Percentiles rank a stretch among this genome's conserved stretches.
Conservation (phyloP, 768 basidiomycete species). For the Tephrocybe sp. region DNA sequence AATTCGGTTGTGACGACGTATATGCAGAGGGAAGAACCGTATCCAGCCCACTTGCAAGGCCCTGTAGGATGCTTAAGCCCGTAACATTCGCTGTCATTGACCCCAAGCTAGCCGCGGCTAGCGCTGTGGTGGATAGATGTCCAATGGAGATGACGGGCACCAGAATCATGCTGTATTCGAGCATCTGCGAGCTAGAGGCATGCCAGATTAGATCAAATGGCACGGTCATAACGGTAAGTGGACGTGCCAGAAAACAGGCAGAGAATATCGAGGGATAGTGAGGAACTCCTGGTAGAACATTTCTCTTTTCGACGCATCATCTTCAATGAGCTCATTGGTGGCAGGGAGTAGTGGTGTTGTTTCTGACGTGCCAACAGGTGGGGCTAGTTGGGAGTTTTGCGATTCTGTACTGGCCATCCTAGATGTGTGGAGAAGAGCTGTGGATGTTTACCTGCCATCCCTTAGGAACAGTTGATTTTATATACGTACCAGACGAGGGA, state of each 20-base stretch:
- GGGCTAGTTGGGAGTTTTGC: background rate
- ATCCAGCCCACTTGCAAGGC: constrained; percentile 83
- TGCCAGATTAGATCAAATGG: too few species aligned
- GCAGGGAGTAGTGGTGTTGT: constrained; percentile 2
- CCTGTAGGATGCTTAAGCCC: constrained; percentile 75
- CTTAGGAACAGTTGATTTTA: too few species aligned
- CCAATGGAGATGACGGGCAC: constrained; percentile 85
- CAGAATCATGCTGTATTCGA: constrained; percentile 83
- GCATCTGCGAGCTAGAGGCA: constrained; percentile 65
- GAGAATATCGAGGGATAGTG: constrained; percentile 1
- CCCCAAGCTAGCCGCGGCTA: constrained; percentile 76
- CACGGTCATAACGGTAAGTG: too few species aligned
- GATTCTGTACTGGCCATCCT: background rate
- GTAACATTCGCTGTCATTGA: constrained; percentile 72
- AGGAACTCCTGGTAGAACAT: constrained; percentile 4
- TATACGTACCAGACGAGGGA: too few species aligned
- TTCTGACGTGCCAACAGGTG: background rate
- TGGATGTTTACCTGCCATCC: too few species aligned
- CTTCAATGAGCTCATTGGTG: background rate
- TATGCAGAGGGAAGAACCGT: constrained; percentile 93
- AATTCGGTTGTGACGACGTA: constrained; percentile 78
- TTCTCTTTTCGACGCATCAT: background rate
- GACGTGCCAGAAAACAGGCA: background rate
- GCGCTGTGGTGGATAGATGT: constrained; percentile 81
- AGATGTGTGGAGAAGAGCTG: too few species aligned